Conservation (phyloP, 345 rosid species). For the Syzygium grande region DNA sequence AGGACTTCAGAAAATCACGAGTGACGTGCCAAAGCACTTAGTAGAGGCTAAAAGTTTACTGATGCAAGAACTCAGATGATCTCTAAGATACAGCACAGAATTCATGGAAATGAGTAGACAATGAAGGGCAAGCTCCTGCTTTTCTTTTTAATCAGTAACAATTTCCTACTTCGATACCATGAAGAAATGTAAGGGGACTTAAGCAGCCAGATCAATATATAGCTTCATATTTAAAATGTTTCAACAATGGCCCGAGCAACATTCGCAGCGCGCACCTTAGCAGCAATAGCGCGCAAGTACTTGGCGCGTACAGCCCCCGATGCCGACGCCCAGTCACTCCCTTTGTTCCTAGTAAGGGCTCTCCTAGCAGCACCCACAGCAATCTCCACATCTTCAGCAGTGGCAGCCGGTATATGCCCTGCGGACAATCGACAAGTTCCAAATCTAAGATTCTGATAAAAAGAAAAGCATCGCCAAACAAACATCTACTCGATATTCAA, state of each 20-base stretch:
- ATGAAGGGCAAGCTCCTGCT: neutral
- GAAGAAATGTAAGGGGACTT: neutral
- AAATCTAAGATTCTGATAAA: neutral
- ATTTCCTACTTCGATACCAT: neutral
- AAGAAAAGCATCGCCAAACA: neutral
- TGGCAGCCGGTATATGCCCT: slow-evolving; percentile 96
- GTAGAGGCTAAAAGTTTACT: neutral
- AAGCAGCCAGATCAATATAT: neutral
- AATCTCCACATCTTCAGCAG: slow-evolving; percentile 84
- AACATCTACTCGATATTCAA: neutral
- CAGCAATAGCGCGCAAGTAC: slow-evolving; percentile 92
- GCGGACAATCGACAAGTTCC: slow-evolving; percentile 4
- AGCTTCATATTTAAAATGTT: neutral
- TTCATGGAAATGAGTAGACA: neutral
- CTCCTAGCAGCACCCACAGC: slow-evolving; percentile 83
- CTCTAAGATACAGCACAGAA: neutral
- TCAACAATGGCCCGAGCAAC: neutral
- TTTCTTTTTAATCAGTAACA: neutral
- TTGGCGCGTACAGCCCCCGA: slow-evolving; percentile 82
- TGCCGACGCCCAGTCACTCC: slow-evolving; percentile 72
- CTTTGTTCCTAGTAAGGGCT: slow-evolving; percentile 71
- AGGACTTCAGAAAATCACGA: neutral
- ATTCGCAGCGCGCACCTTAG: slow-evolving; percentile 28
- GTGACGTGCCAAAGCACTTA: neutral
- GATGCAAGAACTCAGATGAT: neutral